Percentiles rank a stretch among this genome's conserved stretches.
phyloP scores from a whole-genome alignment of 1,284 basidiomycete genomes.

The Microbotryum saponariae region DNA sequence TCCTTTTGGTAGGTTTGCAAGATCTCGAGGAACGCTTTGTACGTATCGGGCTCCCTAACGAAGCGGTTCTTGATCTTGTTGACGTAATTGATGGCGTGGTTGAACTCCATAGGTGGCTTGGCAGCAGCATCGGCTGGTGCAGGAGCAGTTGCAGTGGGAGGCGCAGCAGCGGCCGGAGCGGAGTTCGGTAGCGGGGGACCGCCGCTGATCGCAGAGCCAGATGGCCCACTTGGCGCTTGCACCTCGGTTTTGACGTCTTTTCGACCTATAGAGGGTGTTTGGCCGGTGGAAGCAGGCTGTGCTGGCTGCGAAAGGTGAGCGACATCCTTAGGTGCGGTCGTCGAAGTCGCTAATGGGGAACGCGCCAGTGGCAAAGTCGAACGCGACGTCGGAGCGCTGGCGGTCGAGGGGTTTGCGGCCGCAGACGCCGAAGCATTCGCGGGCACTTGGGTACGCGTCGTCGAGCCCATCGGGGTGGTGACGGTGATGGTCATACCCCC shows the following conservation, averaged over 20 bases:
- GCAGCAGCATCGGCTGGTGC: constrained; percentile 1
- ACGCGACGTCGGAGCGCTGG: neutral
- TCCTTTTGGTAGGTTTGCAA: constrained; percentile 97
- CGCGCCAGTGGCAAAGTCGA: neutral
- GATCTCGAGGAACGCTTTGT: constrained; percentile 97
- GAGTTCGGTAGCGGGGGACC: neutral
- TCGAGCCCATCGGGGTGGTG: constrained; percentile 82
- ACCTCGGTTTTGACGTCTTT: too few relatives aligned
- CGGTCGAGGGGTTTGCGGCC: constrained; percentile 2
- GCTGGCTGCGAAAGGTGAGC: too few relatives aligned
- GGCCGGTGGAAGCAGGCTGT: neutral
- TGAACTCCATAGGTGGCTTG: constrained; percentile 65
- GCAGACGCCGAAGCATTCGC: neutral
- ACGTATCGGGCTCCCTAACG: constrained; percentile 83
- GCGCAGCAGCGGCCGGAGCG: neutral
- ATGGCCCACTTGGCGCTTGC: too few relatives aligned
- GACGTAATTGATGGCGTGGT: constrained; percentile 94
- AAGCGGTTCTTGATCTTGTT: constrained; percentile 98
- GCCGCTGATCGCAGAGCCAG: neutral
- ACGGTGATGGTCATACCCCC: constrained; percentile 61
- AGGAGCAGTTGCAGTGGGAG: constrained; percentile 14
- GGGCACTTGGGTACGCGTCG: constrained; percentile 48
- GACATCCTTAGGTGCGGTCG: neutral
- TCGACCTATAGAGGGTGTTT: neutral
- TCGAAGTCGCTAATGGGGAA: neutral